Base-by-base conservation (phyloP, 139 green algal genomes). In the Pseudopediastrum boryanum region DNA sequence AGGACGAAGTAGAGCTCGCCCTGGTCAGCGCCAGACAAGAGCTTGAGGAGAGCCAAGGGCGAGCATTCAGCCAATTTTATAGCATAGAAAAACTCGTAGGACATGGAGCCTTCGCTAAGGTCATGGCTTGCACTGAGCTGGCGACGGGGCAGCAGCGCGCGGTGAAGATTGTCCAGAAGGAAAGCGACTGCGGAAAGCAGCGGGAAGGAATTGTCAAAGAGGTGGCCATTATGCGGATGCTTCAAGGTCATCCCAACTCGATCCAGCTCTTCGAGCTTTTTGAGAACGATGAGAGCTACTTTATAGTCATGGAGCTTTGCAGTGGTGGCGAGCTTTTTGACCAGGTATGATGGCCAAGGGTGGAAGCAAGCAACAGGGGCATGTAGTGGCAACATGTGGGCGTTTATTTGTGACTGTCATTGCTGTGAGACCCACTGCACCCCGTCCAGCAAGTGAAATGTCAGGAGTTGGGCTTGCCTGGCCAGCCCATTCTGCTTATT, bases 271-370 rank as follows among this genome's bases (percentile, higher is more conserved):
- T 84, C 1, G 78, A 87, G 3, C 82, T 92, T 44, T 91, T 80
- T 62, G 88, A 92, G 65, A 78, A 91, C 38, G 63, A 84, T 12
- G 78, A 86, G 25, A 54, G 35, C 27, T 92, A 86, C 62, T 66
- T 83, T 35, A 71, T 89, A 0, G 78, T 90, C 58, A 85, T 90
- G 78, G 86, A 90, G 81, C 79, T 87, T 27, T 90, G 86, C 81
- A 87, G 71, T 25, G 86, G 86, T 21, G 63, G 63, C 43, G 89
- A 94, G 84, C 83, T 94, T 35, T 94, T 94, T 84, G 87, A 94
- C 70, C 85, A 87, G 33, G 90, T 92, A 70, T n/a, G n/a, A n/a
- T n/a, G n/a, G n/a, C n/a, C n/a, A n/a, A n/a, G n/a, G n/a, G n/a
- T n/a, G n/a, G n/a, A n/a, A n/a, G n/a, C n/a, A n/a, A n/a, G n/a